Base-by-base conservation (phyloP, 441 rosid genomes). In the Populus hybrid region DNA sequence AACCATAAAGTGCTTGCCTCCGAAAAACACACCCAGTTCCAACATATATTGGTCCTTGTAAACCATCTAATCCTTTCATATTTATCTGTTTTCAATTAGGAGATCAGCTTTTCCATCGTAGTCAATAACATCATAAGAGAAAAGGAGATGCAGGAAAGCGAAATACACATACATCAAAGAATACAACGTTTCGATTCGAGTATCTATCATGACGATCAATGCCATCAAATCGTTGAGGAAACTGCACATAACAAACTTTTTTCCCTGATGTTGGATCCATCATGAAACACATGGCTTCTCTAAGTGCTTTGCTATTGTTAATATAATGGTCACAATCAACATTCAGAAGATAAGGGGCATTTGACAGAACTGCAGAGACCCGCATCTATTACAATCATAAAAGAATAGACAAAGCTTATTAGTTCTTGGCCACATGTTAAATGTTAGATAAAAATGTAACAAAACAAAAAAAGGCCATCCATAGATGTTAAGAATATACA, bases 261-360 rank as follows among this genome's bases (percentile, higher is more conserved):
- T 89, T 94, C 71, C 99, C 97, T 6, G 94, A 91, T 61, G 83
- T 89, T 26, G 97, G 97, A 78, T 95, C 98, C 98, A 94, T 94
- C 97, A 95, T 87, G 84, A 95, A 95, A 87, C 98, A 95, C 98
- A 95, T 94, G 57, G 97, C 94, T 87, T 95, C 97, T 70, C 97
- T 84, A 50, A 94, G 93, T 73, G 99, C 99, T 82, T 87, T 91
- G 82, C 97, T 90, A 77, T 95, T 95, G 94, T 94, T 94, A 75
- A 94, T 88, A 73, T 91, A 92, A 76, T 92, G 99, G 88, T 95
- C 98, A 80, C 99, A 95, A 80, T 95, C 99, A 0, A 95, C 97
- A 71, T 95, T 94, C 81, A 94, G 91, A 71, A 95, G 76, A 82
- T 89, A 94, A 64, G 98, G 97, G 70, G 97, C 97, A 79, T 94